Evolutionary conservation across 352 stramenopile species (phyloP).

Genomic region (Globisporangium mamillatum): DNA sequence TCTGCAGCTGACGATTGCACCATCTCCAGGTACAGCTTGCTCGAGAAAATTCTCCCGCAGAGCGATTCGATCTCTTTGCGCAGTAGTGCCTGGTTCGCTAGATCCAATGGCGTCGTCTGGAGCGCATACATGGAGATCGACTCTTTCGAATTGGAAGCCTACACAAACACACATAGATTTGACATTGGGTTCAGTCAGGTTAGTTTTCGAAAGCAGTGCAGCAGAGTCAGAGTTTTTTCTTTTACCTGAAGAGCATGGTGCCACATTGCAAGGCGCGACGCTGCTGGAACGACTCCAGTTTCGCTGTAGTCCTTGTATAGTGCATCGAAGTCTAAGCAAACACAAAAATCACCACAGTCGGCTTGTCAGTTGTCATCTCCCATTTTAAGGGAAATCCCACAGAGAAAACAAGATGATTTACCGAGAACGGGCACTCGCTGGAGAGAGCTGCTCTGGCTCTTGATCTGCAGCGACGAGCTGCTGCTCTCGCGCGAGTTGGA

Average conservation of each 20-base stretch:
- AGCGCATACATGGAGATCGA: constrained; percentile 68
- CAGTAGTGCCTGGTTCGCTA: constrained; percentile 47
- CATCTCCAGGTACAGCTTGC: constrained; percentile 42
- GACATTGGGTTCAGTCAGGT: neutral
- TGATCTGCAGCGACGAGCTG: constrained; percentile 57
- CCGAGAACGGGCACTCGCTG: constrained; percentile 19
- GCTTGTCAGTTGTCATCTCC: neutral
- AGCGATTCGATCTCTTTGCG: constrained; percentile 71
- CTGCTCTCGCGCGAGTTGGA: constrained; percentile 53
- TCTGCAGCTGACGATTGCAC: constrained; percentile 22
- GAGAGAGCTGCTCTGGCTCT: constrained; percentile 42
- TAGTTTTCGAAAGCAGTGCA: neutral
- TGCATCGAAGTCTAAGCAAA: constrained; percentile 29
- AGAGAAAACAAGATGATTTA: neutral
- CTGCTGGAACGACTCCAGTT: constrained; percentile 34
- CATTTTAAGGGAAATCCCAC: neutral
- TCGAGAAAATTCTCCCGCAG: constrained; percentile 63
- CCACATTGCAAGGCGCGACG: constrained; percentile 54
- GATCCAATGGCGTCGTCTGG: constrained; percentile 56
- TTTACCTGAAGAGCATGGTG: constrained; percentile 45
- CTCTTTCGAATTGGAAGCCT: constrained; percentile 28
- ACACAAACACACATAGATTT: neutral
- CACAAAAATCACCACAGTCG: neutral
- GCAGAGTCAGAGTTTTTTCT: too few species aligned
- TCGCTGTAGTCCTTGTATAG: constrained; percentile 34